Conservation (phyloP, 805 yeast species). For the Blastobotrys peoriensis region DNA sequence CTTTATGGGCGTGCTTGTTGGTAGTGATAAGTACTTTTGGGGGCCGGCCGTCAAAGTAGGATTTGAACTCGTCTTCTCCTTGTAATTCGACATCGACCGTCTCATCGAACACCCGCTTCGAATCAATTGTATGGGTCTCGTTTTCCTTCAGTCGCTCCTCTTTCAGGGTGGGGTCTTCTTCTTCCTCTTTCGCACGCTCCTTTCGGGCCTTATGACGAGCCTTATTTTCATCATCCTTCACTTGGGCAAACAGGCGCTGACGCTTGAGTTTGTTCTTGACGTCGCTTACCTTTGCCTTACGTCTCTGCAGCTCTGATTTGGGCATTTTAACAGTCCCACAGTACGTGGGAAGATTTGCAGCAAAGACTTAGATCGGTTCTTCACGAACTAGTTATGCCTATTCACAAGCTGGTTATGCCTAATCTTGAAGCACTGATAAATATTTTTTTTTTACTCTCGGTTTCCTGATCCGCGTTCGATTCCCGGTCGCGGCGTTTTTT, state of each 20-base stretch:
- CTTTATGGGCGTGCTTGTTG: slow-evolving; percentile 74
- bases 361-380: too few species aligned
- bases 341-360: too few species aligned
- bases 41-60: slow-evolving; percentile 51
- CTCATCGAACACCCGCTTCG: slow-evolving; percentile 81
- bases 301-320: not conserved
- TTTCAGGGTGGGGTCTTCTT: slow-evolving; percentile 72
- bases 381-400: too few species aligned
- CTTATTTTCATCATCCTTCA: slow-evolving; percentile 70
- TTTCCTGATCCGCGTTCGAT: too few species aligned
- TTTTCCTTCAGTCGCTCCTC: slow-evolving; percentile 73
- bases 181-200: slow-evolving; percentile 84
- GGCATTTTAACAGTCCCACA: too few species aligned
- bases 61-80: slow-evolving; percentile 47
- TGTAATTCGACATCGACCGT: slow-evolving; percentile 49
- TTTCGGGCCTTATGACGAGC: slow-evolving; percentile 69
- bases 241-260: slow-evolving; percentile 66
- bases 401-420: too few species aligned
- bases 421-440: too few species aligned
- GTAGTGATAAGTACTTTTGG: slow-evolving; percentile 92
- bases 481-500: too few species aligned
- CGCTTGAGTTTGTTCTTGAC: slow-evolving; percentile 63
- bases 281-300: not conserved
- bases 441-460: too few species aligned
- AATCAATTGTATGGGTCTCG: slow-evolving; percentile 76